phyloP scores from a whole-genome alignment of 2,329 filamentous ascomycete species.

The Dothistroma septosporum region DNA sequence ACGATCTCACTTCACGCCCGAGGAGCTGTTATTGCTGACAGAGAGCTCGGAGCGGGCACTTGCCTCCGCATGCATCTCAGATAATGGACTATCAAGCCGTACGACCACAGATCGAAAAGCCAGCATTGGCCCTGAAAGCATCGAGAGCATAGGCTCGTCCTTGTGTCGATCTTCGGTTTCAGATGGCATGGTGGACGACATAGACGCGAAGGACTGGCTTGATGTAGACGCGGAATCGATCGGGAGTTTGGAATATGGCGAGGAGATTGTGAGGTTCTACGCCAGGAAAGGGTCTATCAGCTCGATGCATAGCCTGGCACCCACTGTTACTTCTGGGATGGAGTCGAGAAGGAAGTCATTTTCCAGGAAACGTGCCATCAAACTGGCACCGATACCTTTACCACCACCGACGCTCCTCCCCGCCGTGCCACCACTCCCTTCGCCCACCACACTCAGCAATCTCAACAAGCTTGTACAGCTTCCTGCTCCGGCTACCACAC shows the following conservation, averaged over 20 bases:
- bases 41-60: slow-evolving; percentile 46
- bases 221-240: slow-evolving; percentile 14
- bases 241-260: slow-evolving; percentile 11
- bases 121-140: slow-evolving; percentile 1
- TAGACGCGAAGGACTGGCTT: slow-evolving; percentile 18
- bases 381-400: slow-evolving; percentile 27
- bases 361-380: slow-evolving; percentile 21
- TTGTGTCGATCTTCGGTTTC: slow-evolving; percentile 12
- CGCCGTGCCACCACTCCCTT: slow-evolving; percentile 22
- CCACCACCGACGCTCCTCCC: slow-evolving; percentile 30
- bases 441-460: slow-evolving; percentile 8
- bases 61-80: slow-evolving; percentile 5
- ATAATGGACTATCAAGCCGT: slow-evolving; percentile 6
- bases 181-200: slow-evolving; percentile 9
- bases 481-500: slow-evolving; percentile 4
- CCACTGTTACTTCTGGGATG: slow-evolving; percentile 3
- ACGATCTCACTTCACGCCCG: slow-evolving; percentile 63
- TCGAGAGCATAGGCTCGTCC: slow-evolving; percentile 11
- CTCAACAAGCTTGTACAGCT: slow-evolving; percentile 5
- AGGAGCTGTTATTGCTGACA: slow-evolving; percentile 64
- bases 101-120: slow-evolving; percentile 2
- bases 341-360: slow-evolving; percentile 14
- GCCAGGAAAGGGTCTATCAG: slow-evolving; percentile 13
- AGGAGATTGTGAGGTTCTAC: slow-evolving; percentile 7
- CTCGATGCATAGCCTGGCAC: slow-evolving; percentile 13